These are phyloP conservation scores for Phytophthora uliginosa DNA, from an alignment of 352 stramenopile genomes.

Conservation along the genomic window DNA sequence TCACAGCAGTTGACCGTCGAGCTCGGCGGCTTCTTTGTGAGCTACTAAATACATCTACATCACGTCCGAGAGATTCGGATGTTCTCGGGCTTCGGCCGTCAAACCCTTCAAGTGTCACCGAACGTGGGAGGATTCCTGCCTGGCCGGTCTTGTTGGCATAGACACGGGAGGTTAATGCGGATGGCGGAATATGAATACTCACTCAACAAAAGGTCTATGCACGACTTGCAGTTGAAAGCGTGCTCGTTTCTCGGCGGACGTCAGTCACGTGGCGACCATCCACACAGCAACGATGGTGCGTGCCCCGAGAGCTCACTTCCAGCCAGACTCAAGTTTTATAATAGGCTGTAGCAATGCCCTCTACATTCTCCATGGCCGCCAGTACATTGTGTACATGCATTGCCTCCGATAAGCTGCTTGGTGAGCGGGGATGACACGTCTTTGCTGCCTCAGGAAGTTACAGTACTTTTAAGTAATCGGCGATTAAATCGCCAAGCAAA, in stretches of 20 bases:
- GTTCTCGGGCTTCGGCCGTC: background rate
- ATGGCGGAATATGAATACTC: slow-evolving; percentile 17
- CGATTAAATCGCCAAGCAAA: no score
- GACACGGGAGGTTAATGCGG: slow-evolving; percentile 18
- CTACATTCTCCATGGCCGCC: no score
- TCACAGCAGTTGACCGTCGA: slow-evolving; percentile 8
- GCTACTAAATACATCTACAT: background rate
- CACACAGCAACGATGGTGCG: background rate
- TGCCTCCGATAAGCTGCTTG: no score
- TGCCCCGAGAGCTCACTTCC: background rate
- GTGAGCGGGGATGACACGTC: no score
- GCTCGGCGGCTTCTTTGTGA: background rate
- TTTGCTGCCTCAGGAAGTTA: no score
- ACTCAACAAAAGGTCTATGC: slow-evolving; percentile 26
- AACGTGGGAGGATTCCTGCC: slow-evolving; percentile 4
- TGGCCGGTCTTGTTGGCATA: slow-evolving; percentile 8
- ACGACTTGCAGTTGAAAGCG: slow-evolving; percentile 34
- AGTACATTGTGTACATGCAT: no score
- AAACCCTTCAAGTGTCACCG: no score
- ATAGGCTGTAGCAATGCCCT: background rate
- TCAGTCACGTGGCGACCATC: slow-evolving; percentile 7
- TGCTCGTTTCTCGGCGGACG: slow-evolving; percentile 16
- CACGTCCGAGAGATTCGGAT: no score
- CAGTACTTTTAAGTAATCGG: no score
- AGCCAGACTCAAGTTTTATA: background rate